Percentiles rank a stretch among this genome's conserved stretches.
Evolutionary conservation across 352 stramenopile genomes (phyloP).

Genomic region (Pythium pyrilobum): DNA sequence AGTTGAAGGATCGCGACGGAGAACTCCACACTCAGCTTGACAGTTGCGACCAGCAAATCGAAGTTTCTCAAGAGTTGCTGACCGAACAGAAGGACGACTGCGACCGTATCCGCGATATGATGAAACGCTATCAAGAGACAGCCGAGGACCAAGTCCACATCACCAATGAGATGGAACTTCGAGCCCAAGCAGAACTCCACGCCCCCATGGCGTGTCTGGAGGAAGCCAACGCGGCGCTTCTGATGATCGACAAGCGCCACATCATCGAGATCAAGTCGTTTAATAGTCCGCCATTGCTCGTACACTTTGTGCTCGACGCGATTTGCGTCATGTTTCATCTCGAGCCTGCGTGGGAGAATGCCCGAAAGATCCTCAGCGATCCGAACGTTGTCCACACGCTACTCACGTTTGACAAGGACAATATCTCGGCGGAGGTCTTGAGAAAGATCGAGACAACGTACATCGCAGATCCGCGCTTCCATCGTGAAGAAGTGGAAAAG

Average conservation of each 20-base stretch:
- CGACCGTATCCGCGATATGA: slow-evolving; percentile 43
- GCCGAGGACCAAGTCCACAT: slow-evolving; percentile 60
- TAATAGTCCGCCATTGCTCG: slow-evolving; percentile 55
- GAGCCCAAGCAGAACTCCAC: slow-evolving; percentile 48
- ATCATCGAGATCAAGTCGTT: slow-evolving; percentile 86
- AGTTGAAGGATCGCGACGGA: slow-evolving; percentile 24
- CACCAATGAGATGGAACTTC: slow-evolving; percentile 58
- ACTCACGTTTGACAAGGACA: slow-evolving; percentile 73
- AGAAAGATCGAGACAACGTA: slow-evolving; percentile 40
- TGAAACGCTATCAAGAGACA: slow-evolving; percentile 48
- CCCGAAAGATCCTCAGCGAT: slow-evolving; percentile 51
- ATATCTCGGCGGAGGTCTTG: slow-evolving; percentile 32
- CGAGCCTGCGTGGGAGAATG: slow-evolving; percentile 71
- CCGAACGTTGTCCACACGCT: slow-evolving; percentile 65
- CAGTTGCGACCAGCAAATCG: slow-evolving; percentile 27
- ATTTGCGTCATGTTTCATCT: slow-evolving; percentile 71
- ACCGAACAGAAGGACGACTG: slow-evolving; percentile 37
- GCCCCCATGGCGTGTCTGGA: slow-evolving; percentile 59
- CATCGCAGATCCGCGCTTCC: slow-evolving; percentile 48
- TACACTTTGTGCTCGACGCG: slow-evolving; percentile 65
- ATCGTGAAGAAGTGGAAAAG: slow-evolving; percentile 63
- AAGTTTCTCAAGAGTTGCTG: slow-evolving; percentile 19
- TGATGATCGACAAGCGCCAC: slow-evolving; percentile 64
- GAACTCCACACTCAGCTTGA: slow-evolving; percentile 12
- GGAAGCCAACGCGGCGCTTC: slow-evolving; percentile 53